Conservation (phyloP, 345 rosid genomes). For the Eucalyptus viminalis region DNA sequence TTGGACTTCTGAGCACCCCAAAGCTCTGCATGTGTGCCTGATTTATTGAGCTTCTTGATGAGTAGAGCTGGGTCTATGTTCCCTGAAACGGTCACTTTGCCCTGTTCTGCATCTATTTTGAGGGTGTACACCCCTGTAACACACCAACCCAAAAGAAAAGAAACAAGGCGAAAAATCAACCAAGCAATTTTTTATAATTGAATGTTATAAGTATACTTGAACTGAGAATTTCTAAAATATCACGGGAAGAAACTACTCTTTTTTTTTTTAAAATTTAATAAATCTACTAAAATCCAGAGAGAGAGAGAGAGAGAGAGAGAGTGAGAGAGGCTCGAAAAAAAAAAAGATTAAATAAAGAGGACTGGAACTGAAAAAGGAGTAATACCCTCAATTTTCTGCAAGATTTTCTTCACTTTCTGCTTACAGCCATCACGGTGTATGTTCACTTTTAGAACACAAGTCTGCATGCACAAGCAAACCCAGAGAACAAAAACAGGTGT, state of each 20-base stretch:
- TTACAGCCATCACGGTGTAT: slow-evolving; percentile 25
- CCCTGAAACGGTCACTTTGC: slow-evolving; percentile 80
- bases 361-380: neutral
- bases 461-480: slow-evolving; percentile 38
- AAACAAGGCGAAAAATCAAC: too few species aligned
- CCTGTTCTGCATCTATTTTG: slow-evolving; percentile 65
- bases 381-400: slow-evolving; percentile 90
- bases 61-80: slow-evolving; percentile 59
- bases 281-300: neutral
- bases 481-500: neutral
- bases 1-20: slow-evolving; percentile 58
- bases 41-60: slow-evolving; percentile 78
- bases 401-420: slow-evolving; percentile 82
- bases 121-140: slow-evolving; percentile 76
- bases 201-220: neutral
- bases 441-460: too few species aligned
- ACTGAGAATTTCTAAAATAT: neutral
- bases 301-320: neutral
- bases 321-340: neutral
- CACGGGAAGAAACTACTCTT: neutral
- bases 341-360: neutral
- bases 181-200: neutral
- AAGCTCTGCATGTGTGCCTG: slow-evolving; percentile 85
- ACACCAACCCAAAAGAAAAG: too few species aligned
- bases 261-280: neutral